Conservation (phyloP, 352 stramenopile genomes). For the Globisporangium perplexum region DNA sequence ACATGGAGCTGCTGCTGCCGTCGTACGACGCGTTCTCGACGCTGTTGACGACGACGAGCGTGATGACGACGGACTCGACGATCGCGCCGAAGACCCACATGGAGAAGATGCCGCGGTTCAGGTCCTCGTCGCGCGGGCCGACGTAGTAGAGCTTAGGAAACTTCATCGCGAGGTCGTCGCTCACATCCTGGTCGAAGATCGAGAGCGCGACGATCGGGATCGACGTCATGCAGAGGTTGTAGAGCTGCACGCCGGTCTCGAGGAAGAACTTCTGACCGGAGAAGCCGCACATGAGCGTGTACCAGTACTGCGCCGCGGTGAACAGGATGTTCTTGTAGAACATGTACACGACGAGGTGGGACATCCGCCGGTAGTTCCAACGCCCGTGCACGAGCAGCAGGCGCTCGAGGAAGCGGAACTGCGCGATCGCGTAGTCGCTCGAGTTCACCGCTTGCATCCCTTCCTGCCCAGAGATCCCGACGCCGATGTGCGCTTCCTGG, state of each 20-base stretch:
- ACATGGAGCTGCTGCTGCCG: conserved; percentile 53
- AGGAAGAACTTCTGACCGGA: conserved; percentile 84
- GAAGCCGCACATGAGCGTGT: conserved; percentile 66
- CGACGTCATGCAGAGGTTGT: conserved; percentile 73
- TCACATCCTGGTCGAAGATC: conserved; percentile 72
- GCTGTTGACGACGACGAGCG: conserved; percentile 39
- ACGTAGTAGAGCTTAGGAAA: conserved; percentile 69
- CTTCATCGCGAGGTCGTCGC: conserved; percentile 52
- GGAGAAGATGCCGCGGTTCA: conserved; percentile 62
- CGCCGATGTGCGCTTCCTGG: conserved; percentile 87
- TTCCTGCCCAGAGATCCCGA: conserved; percentile 91
- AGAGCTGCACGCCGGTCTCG: conserved; percentile 70
- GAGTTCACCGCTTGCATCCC: conserved; percentile 92
- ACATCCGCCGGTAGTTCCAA: conserved; percentile 89
- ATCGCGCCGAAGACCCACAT: conserved; percentile 67
- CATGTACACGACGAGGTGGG: conserved; percentile 88
- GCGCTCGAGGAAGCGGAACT: conserved; percentile 89
- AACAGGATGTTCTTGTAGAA: conserved; percentile 94
- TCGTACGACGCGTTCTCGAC: conserved; percentile 30
- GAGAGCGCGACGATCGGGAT: conserved; percentile 64
- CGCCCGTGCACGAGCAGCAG: conserved; percentile 89
- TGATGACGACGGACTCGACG: conserved; percentile 69
- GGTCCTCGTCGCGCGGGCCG: conserved; percentile 53
- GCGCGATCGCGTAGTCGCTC: conserved; percentile 91
- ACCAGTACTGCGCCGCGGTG: conserved; percentile 70